Percentiles rank a stretch among this genome's conserved stretches.
phyloP scores from a whole-genome alignment of 163 green algal genomes.

The Chlamydomonas reinhardtii region DNA sequence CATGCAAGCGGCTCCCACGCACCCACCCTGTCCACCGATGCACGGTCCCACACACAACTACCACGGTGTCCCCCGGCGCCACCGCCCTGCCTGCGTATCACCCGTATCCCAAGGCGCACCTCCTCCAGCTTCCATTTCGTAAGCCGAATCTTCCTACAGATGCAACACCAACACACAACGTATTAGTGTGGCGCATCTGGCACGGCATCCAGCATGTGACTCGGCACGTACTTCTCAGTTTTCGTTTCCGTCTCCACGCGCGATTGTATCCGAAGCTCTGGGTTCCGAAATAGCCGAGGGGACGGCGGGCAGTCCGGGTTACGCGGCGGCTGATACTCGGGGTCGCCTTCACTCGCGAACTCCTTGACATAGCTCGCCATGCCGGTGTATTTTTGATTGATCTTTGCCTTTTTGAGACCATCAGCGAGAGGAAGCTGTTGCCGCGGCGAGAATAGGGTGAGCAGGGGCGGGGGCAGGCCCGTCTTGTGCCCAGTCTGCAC shows the following conservation, averaged over 20 bases:
- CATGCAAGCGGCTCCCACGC: too few species aligned
- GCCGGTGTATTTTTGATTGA: constrained; percentile 70
- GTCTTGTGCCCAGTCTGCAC: constrained; percentile 83
- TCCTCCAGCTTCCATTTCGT: constrained; percentile 69
- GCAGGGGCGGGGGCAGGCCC: constrained; percentile 80
- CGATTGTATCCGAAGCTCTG: constrained; percentile 80
- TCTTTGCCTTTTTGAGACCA: constrained; percentile 61
- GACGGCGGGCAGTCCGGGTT: constrained; percentile 49
- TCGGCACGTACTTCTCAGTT: constrained; percentile 70
- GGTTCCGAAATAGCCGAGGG: constrained; percentile 77
- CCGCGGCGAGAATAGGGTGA: constrained; percentile 82
- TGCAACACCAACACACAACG: too few species aligned
- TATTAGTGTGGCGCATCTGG: background rate
- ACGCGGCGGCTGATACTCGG: constrained; percentile 79
- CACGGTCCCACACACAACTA: too few species aligned
- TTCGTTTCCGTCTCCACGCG: constrained; percentile 81
- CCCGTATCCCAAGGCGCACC: constrained; percentile 13
- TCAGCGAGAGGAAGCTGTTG: constrained; percentile 40
- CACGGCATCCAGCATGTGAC: background rate
- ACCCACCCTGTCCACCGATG: too few species aligned
- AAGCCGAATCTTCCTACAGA: constrained; percentile 68
- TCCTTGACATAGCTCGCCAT: constrained; percentile 71
- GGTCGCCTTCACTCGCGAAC: constrained; percentile 80
- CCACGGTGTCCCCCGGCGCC: too few species aligned
- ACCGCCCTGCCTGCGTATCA: too few species aligned